phyloP scores from a whole-genome alignment of 805 yeast species.

The Yarrowia divulgata region DNA sequence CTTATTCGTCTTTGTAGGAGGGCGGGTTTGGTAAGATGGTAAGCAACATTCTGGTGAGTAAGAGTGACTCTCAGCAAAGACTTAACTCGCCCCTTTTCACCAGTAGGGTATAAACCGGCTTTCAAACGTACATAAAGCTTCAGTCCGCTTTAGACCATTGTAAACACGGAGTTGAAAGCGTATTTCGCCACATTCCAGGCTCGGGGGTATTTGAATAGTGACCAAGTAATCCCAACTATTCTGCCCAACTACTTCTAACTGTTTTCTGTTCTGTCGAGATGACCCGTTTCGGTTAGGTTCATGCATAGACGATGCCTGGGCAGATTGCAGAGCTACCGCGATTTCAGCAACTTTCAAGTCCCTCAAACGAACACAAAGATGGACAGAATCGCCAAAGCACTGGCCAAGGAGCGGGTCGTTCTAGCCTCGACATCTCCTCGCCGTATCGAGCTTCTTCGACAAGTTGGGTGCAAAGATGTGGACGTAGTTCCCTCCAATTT shows the following conservation, averaged over 20 bases:
- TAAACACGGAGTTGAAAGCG: conserved; percentile 1
- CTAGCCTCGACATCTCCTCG: conserved; percentile 89
- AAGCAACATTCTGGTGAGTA: conserved; percentile 1
- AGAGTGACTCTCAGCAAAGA: too few species aligned
- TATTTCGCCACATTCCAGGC: conserved; percentile 15
- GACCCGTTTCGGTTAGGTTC: not conserved
- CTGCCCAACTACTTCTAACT: too few species aligned
- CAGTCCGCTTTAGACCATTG: not conserved
- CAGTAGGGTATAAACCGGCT: too few species aligned
- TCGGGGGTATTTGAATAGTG: not conserved
- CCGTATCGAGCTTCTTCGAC: conserved; percentile 72
- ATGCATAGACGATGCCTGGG: conserved; percentile 22
- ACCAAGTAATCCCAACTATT: not conserved
- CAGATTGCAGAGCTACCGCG: not conserved
- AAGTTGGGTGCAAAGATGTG: conserved; percentile 50
- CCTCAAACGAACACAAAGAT: conserved; percentile 5
- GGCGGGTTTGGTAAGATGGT: not conserved
- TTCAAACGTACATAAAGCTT: too few species aligned
- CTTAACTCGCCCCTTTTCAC: too few species aligned
- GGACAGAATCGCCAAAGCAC: conserved; percentile 30
- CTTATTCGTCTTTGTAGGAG: not conserved
- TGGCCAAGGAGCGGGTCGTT: conserved; percentile 53
- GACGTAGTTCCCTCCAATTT: conserved; percentile 69
- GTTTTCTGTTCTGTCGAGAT: not conserved
- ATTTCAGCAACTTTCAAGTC: conserved; percentile 12